Evolutionary conservation across 2,329 filamentous ascomycete genomes (phyloP).

Genomic region (Aureobasidium sp.): DNA sequence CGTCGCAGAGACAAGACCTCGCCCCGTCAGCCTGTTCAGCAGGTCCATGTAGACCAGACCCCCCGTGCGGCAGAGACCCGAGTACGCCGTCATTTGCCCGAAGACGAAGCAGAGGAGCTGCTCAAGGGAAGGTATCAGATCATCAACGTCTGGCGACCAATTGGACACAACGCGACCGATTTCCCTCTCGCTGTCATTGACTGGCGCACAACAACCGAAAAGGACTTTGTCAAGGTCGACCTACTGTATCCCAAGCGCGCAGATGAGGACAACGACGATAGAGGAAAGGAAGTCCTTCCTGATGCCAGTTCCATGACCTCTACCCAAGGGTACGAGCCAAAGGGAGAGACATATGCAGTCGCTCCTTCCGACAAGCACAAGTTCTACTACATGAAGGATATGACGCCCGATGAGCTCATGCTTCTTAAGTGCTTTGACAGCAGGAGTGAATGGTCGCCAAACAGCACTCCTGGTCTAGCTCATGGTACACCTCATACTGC

Average conservation of each 20-base stretch:
- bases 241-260: constrained; percentile 50
- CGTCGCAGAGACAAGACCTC: constrained; percentile 46
- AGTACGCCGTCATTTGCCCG: constrained; percentile 51
- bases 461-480: constrained; percentile 30
- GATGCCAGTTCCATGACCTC: constrained; percentile 38
- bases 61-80: constrained; percentile 51
- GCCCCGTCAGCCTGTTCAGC: constrained; percentile 56
- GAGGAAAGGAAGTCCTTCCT: constrained; percentile 50
- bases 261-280: constrained; percentile 35
- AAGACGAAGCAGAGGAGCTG: constrained; percentile 47
- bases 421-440: constrained; percentile 44
- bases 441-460: constrained; percentile 32
- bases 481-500: constrained; percentile 60
- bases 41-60: constrained; percentile 66
- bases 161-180: constrained; percentile 53
- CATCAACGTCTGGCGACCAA: constrained; percentile 64
- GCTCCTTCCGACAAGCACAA: constrained; percentile 48
- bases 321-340: constrained; percentile 52
- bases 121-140: constrained; percentile 54
- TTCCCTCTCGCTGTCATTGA: constrained; percentile 62
- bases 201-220: constrained; percentile 47
- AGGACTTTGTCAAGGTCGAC: constrained; percentile 52
- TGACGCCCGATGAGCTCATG: constrained; percentile 49
- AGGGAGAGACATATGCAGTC: constrained; percentile 55
- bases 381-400: constrained; percentile 60